Conservation (phyloP, 2,329 filamentous ascomycete genomes). For the Microdochium paspali region DNA sequence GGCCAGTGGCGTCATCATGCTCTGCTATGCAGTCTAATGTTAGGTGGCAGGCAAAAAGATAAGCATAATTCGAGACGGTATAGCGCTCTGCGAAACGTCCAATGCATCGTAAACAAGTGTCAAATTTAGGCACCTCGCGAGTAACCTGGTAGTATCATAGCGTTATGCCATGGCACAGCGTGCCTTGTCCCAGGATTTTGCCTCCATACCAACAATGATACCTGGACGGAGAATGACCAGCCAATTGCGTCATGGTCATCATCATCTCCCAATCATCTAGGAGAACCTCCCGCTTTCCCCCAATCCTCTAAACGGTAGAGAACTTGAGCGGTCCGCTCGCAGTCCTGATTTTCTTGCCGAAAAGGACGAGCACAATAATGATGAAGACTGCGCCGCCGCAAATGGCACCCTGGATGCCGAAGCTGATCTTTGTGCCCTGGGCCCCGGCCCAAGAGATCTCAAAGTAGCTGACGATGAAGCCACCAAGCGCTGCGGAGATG, state of each 20-base stretch:
- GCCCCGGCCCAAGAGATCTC: slow-evolving; percentile 38
- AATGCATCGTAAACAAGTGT: too few species aligned
- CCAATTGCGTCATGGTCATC: too few species aligned
- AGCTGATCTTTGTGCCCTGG: slow-evolving; percentile 30
- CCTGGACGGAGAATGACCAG: too few species aligned
- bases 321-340: slow-evolving; percentile 25
- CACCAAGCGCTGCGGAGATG: slow-evolving; percentile 32
- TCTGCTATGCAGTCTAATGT: too few species aligned
- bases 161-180: too few species aligned
- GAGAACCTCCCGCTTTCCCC: not conserved
- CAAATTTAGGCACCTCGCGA: too few species aligned
- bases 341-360: slow-evolving; percentile 25
- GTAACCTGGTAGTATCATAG: too few species aligned
- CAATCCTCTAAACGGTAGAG: slow-evolving; percentile 9
- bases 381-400: slow-evolving; percentile 24
- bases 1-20: too few species aligned
- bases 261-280: too few species aligned
- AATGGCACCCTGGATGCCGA: slow-evolving; percentile 36
- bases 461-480: slow-evolving; percentile 42
- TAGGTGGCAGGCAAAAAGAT: too few species aligned
- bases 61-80: too few species aligned
- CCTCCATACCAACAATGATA: not conserved
- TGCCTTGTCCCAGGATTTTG: not conserved
- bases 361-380: slow-evolving; percentile 22
- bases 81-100: too few species aligned